phyloP scores from a whole-genome alignment of 148 eudicot genomes.

The Persicaria maculosa region DNA sequence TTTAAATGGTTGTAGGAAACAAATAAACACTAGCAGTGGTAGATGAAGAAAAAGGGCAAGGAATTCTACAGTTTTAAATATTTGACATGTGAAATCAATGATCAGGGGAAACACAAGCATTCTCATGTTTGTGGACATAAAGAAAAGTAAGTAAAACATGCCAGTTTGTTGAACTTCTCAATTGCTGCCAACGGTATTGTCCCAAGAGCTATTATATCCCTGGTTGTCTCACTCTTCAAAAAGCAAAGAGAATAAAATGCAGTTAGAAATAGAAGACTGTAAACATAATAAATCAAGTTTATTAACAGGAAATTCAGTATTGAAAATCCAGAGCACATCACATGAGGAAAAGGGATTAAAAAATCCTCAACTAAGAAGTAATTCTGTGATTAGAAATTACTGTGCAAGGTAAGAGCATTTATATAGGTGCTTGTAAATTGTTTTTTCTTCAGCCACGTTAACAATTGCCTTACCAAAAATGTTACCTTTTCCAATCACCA shows the following conservation, averaged over 20 bases:
- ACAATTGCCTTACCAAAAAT: not conserved
- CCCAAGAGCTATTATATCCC: slow-evolving; percentile 80
- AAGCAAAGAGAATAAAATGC: slow-evolving; percentile 11
- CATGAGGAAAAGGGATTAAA: not conserved
- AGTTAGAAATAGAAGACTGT: not conserved
- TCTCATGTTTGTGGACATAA: not conserved
- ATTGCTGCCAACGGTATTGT: slow-evolving; percentile 81
- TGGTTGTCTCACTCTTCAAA: slow-evolving; percentile 69
- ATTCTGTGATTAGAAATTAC: not conserved
- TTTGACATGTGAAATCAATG: not conserved
- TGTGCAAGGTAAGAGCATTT: not conserved
- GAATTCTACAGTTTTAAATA: not conserved
- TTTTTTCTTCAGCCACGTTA: not conserved
- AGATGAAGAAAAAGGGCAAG: not conserved
- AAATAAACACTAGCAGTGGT: not conserved
- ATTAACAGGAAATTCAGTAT: not conserved
- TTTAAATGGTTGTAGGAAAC: not conserved
- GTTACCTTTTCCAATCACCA: not conserved
- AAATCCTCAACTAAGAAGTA: not conserved
- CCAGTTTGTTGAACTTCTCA: slow-evolving; percentile 79
- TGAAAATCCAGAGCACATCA: not conserved
- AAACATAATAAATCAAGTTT: not conserved
- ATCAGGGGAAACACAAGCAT: not conserved
- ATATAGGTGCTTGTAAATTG: not conserved
- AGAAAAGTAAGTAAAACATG: slow-evolving; percentile 33